phyloP scores from a whole-genome alignment of 2,329 filamentous ascomycete genomes.

The Aureobasidium musti region DNA sequence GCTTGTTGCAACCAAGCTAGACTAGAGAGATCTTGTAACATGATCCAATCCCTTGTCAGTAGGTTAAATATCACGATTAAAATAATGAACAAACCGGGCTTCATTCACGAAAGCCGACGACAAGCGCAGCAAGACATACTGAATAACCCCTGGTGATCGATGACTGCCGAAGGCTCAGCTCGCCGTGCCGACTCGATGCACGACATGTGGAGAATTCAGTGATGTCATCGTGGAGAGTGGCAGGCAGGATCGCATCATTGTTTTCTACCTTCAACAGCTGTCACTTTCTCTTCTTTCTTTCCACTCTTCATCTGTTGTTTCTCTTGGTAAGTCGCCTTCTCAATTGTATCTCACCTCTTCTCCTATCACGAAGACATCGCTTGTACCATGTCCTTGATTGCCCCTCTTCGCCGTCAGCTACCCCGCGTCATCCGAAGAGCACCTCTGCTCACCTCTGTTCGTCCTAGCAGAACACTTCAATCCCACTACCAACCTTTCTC shows the following conservation, averaged over 20 bases:
- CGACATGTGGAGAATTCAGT: slow-evolving; percentile 4
- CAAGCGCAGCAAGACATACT: slow-evolving; percentile 14
- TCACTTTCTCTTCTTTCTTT: slow-evolving; percentile 28
- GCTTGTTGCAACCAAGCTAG: slow-evolving; percentile 65
- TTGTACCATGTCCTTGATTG: slow-evolving; percentile 30
- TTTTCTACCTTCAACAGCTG: slow-evolving; percentile 28
- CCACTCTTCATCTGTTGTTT: slow-evolving; percentile 14
- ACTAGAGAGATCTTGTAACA: slow-evolving; percentile 38
- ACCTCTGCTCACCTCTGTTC: slow-evolving; percentile 25
- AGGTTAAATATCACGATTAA: slow-evolving; percentile 11
- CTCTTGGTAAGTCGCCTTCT: slow-evolving; percentile 19
- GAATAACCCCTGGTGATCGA: slow-evolving; percentile 1
- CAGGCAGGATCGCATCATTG: slow-evolving; percentile 25
- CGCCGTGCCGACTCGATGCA: background rate
- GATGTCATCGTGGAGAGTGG: slow-evolving; percentile 15
- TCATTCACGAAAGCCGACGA: slow-evolving; percentile 10
- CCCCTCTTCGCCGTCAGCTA: slow-evolving; percentile 32
- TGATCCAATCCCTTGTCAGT: background rate
- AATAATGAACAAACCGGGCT: slow-evolving; percentile 13
- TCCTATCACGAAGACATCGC: background rate
- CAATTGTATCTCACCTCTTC: background rate
- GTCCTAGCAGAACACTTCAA: slow-evolving; percentile 23
- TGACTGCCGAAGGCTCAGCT: slow-evolving; percentile 13
- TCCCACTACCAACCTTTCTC: slow-evolving; percentile 18
- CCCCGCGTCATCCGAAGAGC: slow-evolving; percentile 28